Base-by-base conservation (phyloP, 2,329 filamentous ascomycete species). In the Pseudopyricularia cyperi region DNA sequence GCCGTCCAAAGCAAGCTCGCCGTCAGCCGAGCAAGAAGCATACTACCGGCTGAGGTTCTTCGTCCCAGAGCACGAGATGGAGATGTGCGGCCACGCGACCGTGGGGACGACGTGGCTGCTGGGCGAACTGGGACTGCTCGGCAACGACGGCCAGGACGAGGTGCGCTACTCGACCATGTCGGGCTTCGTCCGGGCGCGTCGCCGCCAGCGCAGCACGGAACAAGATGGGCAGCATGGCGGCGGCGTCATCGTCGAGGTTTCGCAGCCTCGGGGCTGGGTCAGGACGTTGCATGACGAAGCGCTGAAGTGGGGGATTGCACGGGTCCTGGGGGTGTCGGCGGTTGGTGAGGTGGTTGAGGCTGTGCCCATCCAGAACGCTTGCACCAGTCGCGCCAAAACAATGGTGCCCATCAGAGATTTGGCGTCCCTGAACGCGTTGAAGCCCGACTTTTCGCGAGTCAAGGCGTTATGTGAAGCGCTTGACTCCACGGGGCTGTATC, bases 11-110 rank as follows among this genome's bases (percentile, higher is more conserved):
- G n/a, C n/a, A n/a, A 19, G 24, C 19, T 6, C 39, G 5, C 24
- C 9, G 19, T 44, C 39, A 24, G 26, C 3, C 2, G n/a, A 24
- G 11, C 15, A 48, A n/a, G 22, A 34, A 15, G 46, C 19, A n/a
- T 24, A 48, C 28, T 48, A 32, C 28, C 26, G 17, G 5, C 26
- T 48, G 26, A 30, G 46, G 5, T 48, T 30, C 46, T 48, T 48
- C 46, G 46, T 48, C 46, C 46, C 30, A 14, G 46, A 30, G 26
- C 46, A 48, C 46, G 46, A 48, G 28, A 48, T 48, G 46, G 46
- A 48, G 22, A 48, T 48, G 46, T 48, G 46, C 46, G 46, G 26
- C 7, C 46, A 48, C 28, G 46, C 28, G 11, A 48, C 46, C n/a
- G 46, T 34, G 26, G 46, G 30, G 11, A 48, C 46, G 24, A 48